Conservation (phyloP, 495 filamentous ascomycete species). For the Xylaria grammica region DNA sequence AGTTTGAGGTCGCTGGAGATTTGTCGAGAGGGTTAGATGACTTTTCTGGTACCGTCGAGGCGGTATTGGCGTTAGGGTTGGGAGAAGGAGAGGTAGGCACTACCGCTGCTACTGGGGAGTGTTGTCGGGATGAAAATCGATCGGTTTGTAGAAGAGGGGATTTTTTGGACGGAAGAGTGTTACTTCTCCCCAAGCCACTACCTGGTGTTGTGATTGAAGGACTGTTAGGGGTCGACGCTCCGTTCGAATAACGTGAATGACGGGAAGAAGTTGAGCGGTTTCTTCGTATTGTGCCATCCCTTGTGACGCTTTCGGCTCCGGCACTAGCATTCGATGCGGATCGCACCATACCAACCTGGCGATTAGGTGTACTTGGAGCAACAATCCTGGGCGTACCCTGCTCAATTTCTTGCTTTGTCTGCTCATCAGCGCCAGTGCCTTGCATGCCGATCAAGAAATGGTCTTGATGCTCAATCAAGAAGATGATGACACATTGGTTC, state of each 20-base stretch:
- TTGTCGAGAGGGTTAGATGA: slow-evolving; percentile 22
- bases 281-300: slow-evolving; percentile 74
- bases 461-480: slow-evolving; percentile 95
- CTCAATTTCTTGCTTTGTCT: slow-evolving; percentile 84
- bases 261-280: slow-evolving; percentile 76
- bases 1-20: slow-evolving; percentile 31
- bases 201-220: slow-evolving; percentile 59
- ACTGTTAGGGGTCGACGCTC: slow-evolving; percentile 71
- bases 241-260: slow-evolving; percentile 74
- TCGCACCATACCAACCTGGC: slow-evolving; percentile 63
- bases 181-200: slow-evolving; percentile 83
- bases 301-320: slow-evolving; percentile 82
- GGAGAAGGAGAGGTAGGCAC: slow-evolving; percentile 35
- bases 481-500: slow-evolving; percentile 96
- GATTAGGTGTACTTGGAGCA: slow-evolving; percentile 59
- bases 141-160: slow-evolving; percentile 70
- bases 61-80: slow-evolving; percentile 37
- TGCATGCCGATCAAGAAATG: slow-evolving; percentile 93
- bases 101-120: slow-evolving; percentile 31
- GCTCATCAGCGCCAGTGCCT: slow-evolving; percentile 85
- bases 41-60: slow-evolving; percentile 35
- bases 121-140: slow-evolving; percentile 58
- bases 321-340: slow-evolving; percentile 87
- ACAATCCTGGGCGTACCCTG: slow-evolving; percentile 63
- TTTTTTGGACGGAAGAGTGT: slow-evolving; percentile 93